Base-by-base conservation (phyloP, 768 basidiomycete species). In the Wakefieldia striispora region DNA sequence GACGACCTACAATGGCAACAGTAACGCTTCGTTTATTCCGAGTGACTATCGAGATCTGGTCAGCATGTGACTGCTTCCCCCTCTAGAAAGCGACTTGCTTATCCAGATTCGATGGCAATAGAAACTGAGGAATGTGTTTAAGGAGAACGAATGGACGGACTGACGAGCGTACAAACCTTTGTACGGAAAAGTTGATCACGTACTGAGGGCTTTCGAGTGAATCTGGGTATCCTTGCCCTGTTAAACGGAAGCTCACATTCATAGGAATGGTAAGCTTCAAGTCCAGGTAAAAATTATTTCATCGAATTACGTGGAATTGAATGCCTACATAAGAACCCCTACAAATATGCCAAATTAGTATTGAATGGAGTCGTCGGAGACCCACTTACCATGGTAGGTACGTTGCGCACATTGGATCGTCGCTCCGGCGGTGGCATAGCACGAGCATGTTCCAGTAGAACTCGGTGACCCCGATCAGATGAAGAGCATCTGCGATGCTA, bases 91-190 rank as follows among this genome's bases (percentile, higher is more conserved):
- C 11, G 1, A 35, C 57, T 1, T 14, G 57, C 57, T 57, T 39
- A 58, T 57, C 57, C 57, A 58, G n/a, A 59, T 46, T 23, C 52
- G 51, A 23, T 58, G 52, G 12, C 41, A 58, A 27, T 51, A 59
- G 33, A 59, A 59, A 21, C 57, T 59, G 23, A 13, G 16, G 8
- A 33, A 3, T 3, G n/a, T 1, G 13, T 16, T 3, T 14, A 20
- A 33, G 23, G 7, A 43, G 6, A 6, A 39, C 35, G 7, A 23
- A 31, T 20, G 16, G 1, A 17, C 12, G 33, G 14, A 12, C 12
- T 12, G 19, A 39, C 1, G 8, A 13, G 16, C 6, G 2, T n/a
- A 16, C 50, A n/a, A 26, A 57, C 54, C 56, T 17, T 49, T 57
- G 54, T 14, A 57, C 56, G 11, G 44, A 19, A 12, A 53, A 39